Evolutionary conservation across 176 grass and related monocot genomes (phyloP).

Genomic region (Carex myosuroides): DNA sequence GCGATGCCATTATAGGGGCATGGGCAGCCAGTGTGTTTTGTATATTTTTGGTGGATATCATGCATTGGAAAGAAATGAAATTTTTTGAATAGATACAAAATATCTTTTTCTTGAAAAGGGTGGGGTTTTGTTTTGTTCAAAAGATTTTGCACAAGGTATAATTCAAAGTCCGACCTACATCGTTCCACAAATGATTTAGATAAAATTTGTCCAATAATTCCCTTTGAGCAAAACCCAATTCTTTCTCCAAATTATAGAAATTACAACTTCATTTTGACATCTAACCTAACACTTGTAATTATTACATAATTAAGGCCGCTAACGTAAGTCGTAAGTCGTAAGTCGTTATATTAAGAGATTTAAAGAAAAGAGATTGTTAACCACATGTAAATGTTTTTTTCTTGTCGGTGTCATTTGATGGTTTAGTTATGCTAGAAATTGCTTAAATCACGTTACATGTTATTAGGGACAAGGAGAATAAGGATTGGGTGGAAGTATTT

Average conservation of each 20-base stretch:
- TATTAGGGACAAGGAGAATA: background rate
- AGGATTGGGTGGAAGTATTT: too few species aligned
- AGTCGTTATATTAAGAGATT: background rate
- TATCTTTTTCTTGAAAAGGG: slow-evolving; percentile 3
- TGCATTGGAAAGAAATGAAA: background rate
- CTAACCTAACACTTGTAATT: slow-evolving; percentile 6
- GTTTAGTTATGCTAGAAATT: background rate
- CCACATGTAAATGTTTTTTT: background rate
- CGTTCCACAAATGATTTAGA: too few species aligned
- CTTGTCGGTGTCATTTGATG: background rate
- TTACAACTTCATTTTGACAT: slow-evolving; percentile 8
- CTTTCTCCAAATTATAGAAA: slow-evolving; percentile 2
- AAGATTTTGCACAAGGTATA: too few species aligned
- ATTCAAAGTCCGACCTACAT: too few species aligned
- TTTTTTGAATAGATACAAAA: background rate
- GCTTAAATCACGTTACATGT: background rate
- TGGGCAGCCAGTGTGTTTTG: background rate
- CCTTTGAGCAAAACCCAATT: too few species aligned
- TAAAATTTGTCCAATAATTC: too few species aligned
- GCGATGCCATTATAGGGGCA: background rate
- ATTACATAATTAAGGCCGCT: background rate
- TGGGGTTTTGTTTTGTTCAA: too few species aligned
- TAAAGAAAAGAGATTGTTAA: background rate
- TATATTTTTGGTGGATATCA: slow-evolving; percentile 7
- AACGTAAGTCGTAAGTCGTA: background rate